Base-by-base conservation (phyloP, 306 rosid genomes). In the Quercus suber region DNA sequence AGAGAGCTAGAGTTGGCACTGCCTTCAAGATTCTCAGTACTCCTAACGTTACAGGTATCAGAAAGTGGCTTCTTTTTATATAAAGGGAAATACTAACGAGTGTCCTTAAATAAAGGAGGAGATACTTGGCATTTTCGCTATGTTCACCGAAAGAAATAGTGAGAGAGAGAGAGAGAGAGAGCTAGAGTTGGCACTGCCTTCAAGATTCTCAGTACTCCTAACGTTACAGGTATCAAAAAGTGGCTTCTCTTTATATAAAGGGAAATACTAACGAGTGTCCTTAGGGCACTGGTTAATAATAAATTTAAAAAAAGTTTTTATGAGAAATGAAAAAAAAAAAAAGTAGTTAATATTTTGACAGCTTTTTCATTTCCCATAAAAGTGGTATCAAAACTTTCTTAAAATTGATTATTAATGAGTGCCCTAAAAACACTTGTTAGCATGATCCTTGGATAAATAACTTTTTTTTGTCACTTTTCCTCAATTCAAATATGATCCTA, bases 21-120 rank as follows among this genome's bases (percentile, higher is more conserved):
- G 69, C 31, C 72, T 76, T 86, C 82, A 33, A 88, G 81, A 85
- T 88, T 78, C 84, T 81, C 57, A 53, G n/a, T 69, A 71, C 79
- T 7, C 76, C 71, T 76, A 73, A 20, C 35, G 51, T 49, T 53
- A 49, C 37, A 49, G 76, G 74, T 9, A 45, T 28, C 49, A 76
- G 80, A 86, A 68, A 73, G 86, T 27, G 74, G 71, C 76, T 6
- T 37, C 45, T 41, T 12, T 41, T 41, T 23, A 23, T 23, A 23
- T 23, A 23, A 23, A 23, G 23, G 23, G 23, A 23, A 23, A 23
- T 23, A 23, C 23, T 23, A 23, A 23, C 1, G 1, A 23, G 23
- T 23, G 23, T 23, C 63, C 76, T 63, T 73, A 75, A 80, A 83
- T 76, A 77, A 3, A 73, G 52, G 4, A 4, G 20, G 4, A 14